Evolutionary conservation across 768 basidiomycete species (phyloP).

Genomic region (Mycena amicta): DNA sequence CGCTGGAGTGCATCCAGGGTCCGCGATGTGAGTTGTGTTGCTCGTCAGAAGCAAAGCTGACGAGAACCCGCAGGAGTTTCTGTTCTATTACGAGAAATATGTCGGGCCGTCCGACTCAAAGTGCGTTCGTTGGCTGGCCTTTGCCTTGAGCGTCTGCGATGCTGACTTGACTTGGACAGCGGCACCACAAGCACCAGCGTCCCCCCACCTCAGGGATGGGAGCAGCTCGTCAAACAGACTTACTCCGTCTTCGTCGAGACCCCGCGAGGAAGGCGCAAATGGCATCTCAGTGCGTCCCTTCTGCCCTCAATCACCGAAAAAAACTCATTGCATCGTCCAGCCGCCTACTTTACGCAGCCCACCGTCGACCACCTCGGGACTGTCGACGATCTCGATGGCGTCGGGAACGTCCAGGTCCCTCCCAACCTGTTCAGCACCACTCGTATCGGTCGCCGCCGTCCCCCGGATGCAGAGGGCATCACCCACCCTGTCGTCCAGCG

Average conservation of each 20-base stretch:
- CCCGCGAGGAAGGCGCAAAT: conserved; percentile 68
- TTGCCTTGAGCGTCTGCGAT: no score
- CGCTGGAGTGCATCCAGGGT: conserved; percentile 85
- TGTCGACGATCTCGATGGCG: conserved; percentile 64
- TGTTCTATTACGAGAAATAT: conserved; percentile 84
- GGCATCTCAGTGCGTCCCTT: conserved; percentile 86
- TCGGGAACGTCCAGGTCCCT: conserved; percentile 66
- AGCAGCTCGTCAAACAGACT: conserved; percentile 79
- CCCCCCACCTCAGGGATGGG: conserved; percentile 56
- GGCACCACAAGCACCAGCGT: no score
- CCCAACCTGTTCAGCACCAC: conserved; percentile 70
- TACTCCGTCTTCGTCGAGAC: conserved; percentile 80
- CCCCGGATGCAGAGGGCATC: conserved; percentile 40
- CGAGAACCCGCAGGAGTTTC: conserved; percentile 82
- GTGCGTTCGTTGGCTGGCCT: no score
- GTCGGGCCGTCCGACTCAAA: conserved; percentile 45
- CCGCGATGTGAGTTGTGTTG: conserved; percentile 59
- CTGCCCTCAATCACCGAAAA: no score
- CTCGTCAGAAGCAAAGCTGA: conserved; percentile 16
- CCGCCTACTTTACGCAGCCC: conserved; percentile 80
- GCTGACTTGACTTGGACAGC: no score
- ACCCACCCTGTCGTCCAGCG: conserved; percentile 23
- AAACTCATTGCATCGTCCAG: conserved; percentile 44
- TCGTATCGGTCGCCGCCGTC: conserved; percentile 55
- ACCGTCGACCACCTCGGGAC: conserved; percentile 73